Conservation (phyloP, 495 filamentous ascomycete species). For the Xylaria flabelliformis region DNA sequence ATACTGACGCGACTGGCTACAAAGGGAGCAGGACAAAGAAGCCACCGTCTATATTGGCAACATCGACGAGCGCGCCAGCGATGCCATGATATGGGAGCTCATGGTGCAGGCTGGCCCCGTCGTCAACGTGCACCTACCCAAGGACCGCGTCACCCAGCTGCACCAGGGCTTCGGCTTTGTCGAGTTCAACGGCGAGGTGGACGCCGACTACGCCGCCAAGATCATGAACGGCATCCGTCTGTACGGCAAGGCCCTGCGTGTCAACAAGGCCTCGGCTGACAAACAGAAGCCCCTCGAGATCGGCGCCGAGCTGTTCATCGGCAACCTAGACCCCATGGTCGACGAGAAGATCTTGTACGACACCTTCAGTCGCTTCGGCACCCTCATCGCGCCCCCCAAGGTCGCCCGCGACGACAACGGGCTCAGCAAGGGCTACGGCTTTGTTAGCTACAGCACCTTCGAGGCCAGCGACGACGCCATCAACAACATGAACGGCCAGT, state of each 20-base stretch:
- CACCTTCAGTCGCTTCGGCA: constrained; percentile 93
- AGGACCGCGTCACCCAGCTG: constrained; percentile 93
- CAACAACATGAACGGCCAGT: constrained; percentile 93
- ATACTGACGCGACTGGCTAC: constrained; percentile 9
- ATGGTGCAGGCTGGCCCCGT: constrained; percentile 97
- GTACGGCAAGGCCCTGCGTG: constrained; percentile 92
- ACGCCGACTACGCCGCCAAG: constrained; percentile 95
- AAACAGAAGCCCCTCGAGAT: constrained; percentile 97
- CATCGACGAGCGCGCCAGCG: constrained; percentile 92
- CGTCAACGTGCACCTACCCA: constrained; percentile 95
- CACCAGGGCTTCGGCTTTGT: constrained; percentile 99
- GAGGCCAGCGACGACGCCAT: constrained; percentile 94
- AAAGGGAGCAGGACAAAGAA: constrained; percentile 98
- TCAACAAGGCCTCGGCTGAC: constrained; percentile 91
- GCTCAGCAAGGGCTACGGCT: constrained; percentile 94
- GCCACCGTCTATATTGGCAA: constrained; percentile 98
- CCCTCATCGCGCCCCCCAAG: constrained; percentile 83
- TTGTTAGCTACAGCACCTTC: constrained; percentile 92
- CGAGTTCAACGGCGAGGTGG: constrained; percentile 94
- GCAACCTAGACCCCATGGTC: constrained; percentile 93
- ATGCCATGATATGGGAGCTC: constrained; percentile 92
- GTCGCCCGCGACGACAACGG: constrained; percentile 91
- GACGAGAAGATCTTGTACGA: constrained; percentile 97
- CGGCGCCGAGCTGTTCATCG: constrained; percentile 95
- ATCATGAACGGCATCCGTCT: constrained; percentile 96